Evolutionary conservation across 1,284 basidiomycete species (phyloP).

Genomic region (Anthracocystis setariae): DNA sequence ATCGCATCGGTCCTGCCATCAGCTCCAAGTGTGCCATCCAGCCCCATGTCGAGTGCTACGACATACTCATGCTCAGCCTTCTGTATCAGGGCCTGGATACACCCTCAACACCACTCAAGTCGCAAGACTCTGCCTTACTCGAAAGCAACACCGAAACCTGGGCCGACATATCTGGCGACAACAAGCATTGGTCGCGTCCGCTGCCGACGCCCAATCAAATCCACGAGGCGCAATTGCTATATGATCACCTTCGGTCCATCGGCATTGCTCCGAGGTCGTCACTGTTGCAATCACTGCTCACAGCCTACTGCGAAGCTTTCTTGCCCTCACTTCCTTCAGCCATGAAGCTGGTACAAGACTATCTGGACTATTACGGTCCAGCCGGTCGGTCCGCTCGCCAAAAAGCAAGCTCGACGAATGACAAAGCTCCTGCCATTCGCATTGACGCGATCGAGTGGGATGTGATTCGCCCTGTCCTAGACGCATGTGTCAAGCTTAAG

Average conservation of each 20-base stretch:
- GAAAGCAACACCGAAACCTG: not conserved
- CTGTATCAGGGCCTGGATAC: slow-evolving; percentile 4
- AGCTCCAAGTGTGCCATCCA: slow-evolving; percentile 15
- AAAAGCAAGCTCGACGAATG: not conserved
- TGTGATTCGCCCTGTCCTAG: slow-evolving; percentile 36
- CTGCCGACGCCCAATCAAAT: slow-evolving; percentile 41
- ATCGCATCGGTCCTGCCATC: slow-evolving; percentile 14
- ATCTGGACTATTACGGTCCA: slow-evolving; percentile 17
- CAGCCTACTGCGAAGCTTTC: slow-evolving; percentile 55
- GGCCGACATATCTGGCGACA: not conserved
- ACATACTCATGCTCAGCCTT: slow-evolving; percentile 28
- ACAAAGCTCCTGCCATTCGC: not conserved
- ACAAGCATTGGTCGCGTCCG: not conserved
- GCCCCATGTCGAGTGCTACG: slow-evolving; percentile 22
- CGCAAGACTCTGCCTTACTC: not conserved
- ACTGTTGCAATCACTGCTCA: slow-evolving; percentile 48
- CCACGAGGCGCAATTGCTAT: slow-evolving; percentile 51
- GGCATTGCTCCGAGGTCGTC: slow-evolving; percentile 33
- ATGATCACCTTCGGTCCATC: slow-evolving; percentile 34
- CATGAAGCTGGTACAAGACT: slow-evolving; percentile 39
- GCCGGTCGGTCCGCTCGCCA: not conserved
- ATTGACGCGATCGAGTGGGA: slow-evolving; percentile 2
- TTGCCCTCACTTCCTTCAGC: slow-evolving; percentile 48
- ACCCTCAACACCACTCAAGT: not conserved
- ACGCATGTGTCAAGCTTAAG: slow-evolving; percentile 43